These are phyloP conservation scores for Arthonia radiata DNA, from an alignment of 495 filamentous ascomycete species.

Conservation along the genomic window DNA sequence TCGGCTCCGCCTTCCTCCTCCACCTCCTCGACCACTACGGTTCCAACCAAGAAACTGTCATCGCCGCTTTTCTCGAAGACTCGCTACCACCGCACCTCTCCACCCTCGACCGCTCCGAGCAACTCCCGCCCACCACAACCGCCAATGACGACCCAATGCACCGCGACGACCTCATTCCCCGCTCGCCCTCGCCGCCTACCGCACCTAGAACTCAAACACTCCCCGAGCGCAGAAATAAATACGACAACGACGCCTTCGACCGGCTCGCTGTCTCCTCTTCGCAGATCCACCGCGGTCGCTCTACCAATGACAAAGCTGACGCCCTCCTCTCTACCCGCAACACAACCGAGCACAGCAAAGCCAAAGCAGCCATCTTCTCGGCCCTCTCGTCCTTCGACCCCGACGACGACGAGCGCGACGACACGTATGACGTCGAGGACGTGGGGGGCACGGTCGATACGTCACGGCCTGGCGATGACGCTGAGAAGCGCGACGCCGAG, in stretches of 20 bases:
- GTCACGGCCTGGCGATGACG: conserved; percentile 14
- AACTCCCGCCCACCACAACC: conserved; percentile 16
- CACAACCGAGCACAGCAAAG: conserved; percentile 42
- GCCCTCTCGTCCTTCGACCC: conserved; percentile 79
- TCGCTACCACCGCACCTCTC: conserved; percentile 39
- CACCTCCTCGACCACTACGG: conserved; percentile 56
- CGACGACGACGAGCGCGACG: conserved; percentile 91
- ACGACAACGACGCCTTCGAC: conserved; percentile 63
- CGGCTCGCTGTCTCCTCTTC: conserved; percentile 34
- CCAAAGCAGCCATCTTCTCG: conserved; percentile 77
- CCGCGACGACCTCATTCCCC: conserved; percentile 16
- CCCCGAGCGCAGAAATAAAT: conserved; percentile 34
- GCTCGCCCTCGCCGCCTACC: conserved; percentile 17
- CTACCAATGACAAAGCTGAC: conserved; percentile 55
- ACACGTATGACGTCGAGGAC: conserved; percentile 82
- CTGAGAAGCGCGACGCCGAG: conserved; percentile 8
- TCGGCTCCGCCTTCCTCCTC: conserved; percentile 62
- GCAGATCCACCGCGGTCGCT: conserved; percentile 27
- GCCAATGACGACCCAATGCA: conserved; percentile 9
- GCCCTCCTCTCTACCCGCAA: conserved; percentile 23
- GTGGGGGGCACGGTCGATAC: conserved; percentile 67
- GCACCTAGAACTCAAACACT: conserved; percentile 10
- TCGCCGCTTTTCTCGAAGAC: conserved; percentile 65
- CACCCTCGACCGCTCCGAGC: conserved; percentile 26
- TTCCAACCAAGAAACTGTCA: conserved; percentile 54